These are phyloP conservation scores for Jacaranda copaia DNA, from an alignment of 257 asterid genomes.

Conservation along the genomic window DNA sequence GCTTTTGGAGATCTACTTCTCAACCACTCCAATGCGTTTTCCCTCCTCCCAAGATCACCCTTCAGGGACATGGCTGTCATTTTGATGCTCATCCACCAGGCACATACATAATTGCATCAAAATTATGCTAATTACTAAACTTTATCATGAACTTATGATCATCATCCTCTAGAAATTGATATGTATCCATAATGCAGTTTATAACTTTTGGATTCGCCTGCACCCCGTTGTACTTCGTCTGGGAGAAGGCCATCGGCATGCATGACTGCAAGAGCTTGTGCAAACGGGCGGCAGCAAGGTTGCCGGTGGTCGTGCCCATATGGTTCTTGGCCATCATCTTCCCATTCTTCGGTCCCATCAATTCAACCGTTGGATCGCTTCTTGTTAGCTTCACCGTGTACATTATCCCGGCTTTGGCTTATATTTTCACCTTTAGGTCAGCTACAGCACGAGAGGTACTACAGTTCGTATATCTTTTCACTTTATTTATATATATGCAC, in stretches of 20 bases:
- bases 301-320: slow-evolving; percentile 50
- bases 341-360: slow-evolving; percentile 52
- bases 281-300: slow-evolving; percentile 47
- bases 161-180: too few species aligned
- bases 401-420: slow-evolving; percentile 41
- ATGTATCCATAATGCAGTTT: slow-evolving; percentile 31
- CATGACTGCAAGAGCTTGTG: slow-evolving; percentile 49
- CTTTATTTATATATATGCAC: too few species aligned
- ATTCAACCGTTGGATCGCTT: slow-evolving; percentile 47
- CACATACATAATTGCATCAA: background rate
- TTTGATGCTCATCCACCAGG: slow-evolving; percentile 65
- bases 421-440: slow-evolving; percentile 50
- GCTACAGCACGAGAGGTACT: slow-evolving; percentile 45
- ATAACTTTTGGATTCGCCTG: slow-evolving; percentile 51
- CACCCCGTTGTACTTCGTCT: slow-evolving; percentile 47
- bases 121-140: too few species aligned
- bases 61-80: slow-evolving; percentile 56
- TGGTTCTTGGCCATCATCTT: slow-evolving; percentile 50
- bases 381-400: slow-evolving; percentile 51
- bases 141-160: background rate
- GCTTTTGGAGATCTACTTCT: slow-evolving; percentile 58
- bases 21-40: slow-evolving; percentile 55
- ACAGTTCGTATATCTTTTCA: background rate
- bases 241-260: slow-evolving; percentile 54
- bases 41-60: slow-evolving; percentile 52